A percentile compares a stretch with the other conserved stretches of the same genome.
Conservation (phyloP, 192 early-diverging fungal genomes). For the Funneliformis geosporum region DNA sequence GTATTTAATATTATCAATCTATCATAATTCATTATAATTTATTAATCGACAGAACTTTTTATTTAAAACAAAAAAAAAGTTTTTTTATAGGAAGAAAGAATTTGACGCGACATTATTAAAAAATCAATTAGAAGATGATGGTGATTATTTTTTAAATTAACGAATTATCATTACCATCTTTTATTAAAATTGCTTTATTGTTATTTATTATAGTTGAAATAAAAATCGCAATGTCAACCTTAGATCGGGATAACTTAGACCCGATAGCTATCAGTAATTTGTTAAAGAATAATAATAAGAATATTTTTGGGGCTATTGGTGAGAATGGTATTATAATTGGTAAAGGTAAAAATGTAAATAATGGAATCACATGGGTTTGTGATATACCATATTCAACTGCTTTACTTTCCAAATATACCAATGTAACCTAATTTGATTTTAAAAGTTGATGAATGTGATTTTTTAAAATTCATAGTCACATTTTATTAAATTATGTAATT, state of each 20-base stretch:
- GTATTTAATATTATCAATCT: too few relatives aligned
- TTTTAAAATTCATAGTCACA: too few relatives aligned
- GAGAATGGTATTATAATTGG: constrained; percentile 59
- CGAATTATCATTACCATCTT: background rate
- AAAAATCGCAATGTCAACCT: background rate
- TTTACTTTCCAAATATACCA: constrained; percentile 13
- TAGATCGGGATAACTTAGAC: background rate
- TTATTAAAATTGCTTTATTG: too few relatives aligned
- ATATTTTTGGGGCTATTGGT: constrained; percentile 53
- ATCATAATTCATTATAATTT: constrained; percentile 32
- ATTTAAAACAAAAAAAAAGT: background rate
- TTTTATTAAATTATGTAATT: too few relatives aligned
- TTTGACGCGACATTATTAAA: background rate
- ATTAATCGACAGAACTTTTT: background rate
- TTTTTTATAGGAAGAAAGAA: background rate
- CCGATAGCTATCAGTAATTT: background rate
- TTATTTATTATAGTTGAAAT: background rate
- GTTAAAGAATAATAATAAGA: background rate
- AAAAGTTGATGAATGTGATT: too few relatives aligned
- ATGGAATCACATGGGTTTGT: constrained; percentile 49
- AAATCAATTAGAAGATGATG: background rate
- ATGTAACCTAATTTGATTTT: too few relatives aligned
- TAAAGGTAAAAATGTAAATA: constrained; percentile 17
- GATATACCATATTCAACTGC: constrained; percentile 33
- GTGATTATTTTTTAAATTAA: background rate